These are phyloP conservation scores for Populus euphratica DNA, from an alignment of 345 rosid species.

Conservation along the genomic window DNA sequence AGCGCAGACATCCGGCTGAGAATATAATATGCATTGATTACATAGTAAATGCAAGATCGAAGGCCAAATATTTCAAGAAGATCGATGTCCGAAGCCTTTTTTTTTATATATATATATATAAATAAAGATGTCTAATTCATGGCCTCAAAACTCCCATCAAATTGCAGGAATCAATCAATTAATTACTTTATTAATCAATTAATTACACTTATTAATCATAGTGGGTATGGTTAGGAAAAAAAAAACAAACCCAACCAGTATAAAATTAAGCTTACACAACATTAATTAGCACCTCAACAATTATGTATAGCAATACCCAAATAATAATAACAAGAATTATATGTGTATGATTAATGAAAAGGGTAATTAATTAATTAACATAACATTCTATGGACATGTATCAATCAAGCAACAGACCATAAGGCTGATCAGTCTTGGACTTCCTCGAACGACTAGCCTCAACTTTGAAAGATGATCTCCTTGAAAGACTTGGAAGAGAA, in stretches of 20 bases:
- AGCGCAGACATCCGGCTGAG: too few relatives aligned
- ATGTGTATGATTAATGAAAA: not conserved
- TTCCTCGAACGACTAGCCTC: conserved; percentile 61
- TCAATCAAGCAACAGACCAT: conserved; percentile 35
- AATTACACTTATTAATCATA: too few relatives aligned
- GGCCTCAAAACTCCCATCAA: too few relatives aligned
- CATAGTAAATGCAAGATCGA: too few relatives aligned
- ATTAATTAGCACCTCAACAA: not conserved
- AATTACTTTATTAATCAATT: too few relatives aligned
- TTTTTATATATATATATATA: too few relatives aligned
- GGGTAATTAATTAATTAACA: not conserved
- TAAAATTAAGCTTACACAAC: not conserved
- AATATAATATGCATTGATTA: too few relatives aligned
- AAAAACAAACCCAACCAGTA: not conserved
- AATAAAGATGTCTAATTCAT: too few relatives aligned
- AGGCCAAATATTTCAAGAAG: too few relatives aligned
- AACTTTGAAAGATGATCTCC: conserved; percentile 44
- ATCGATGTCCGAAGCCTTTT: too few relatives aligned
- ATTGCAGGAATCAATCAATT: too few relatives aligned
- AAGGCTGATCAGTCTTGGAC: conserved; percentile 80
- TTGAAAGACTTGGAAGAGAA: conserved; percentile 56
- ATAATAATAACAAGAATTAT: not conserved
- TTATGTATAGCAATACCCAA: not conserved
- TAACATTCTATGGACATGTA: not conserved
- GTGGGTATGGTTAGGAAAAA: too few relatives aligned